These are phyloP conservation scores for Orobanche coerulescens DNA, from an alignment of 257 asterid species.

Conservation along the genomic window DNA sequence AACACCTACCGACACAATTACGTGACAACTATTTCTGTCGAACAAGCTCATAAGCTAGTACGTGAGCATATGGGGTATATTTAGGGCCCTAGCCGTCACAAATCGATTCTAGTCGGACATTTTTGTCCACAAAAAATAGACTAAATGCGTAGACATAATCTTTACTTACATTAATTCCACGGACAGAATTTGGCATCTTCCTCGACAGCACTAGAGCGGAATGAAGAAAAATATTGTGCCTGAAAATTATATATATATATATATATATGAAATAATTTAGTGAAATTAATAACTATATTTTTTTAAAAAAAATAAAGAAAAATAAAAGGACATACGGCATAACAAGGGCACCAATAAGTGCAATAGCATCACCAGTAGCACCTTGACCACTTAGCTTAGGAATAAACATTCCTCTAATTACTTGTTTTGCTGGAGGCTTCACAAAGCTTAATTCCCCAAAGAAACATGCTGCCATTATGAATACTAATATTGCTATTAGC, in stretches of 20 bases:
- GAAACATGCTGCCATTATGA: constrained; percentile 82
- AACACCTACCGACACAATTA: no score
- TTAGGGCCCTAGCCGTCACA: no score
- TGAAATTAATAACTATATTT: neutral
- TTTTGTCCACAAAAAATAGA: no score
- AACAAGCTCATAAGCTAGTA: no score
- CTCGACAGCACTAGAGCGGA: constrained; percentile 90
- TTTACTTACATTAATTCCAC: constrained; percentile 65
- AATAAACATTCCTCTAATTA: constrained; percentile 67
- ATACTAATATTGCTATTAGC: constrained; percentile 62
- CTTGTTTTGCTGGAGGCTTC: constrained; percentile 62
- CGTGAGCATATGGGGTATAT: no score
- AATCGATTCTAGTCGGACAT: no score
- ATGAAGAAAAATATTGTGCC: constrained; percentile 85
- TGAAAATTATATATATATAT: no score
- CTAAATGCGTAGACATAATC: neutral
- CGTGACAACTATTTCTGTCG: no score
- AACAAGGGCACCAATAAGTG: constrained; percentile 81
- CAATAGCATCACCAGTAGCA: constrained; percentile 81
- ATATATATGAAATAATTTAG: no score
- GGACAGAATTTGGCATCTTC: constrained; percentile 62
- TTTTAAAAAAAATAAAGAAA: neutral
- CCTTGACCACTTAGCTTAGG: constrained; percentile 71
- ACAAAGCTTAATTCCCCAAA: constrained; percentile 78
- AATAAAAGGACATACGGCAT: constrained; percentile 75